Conservation (phyloP, 768 basidiomycete genomes). For the Tephrocybe sp. region DNA sequence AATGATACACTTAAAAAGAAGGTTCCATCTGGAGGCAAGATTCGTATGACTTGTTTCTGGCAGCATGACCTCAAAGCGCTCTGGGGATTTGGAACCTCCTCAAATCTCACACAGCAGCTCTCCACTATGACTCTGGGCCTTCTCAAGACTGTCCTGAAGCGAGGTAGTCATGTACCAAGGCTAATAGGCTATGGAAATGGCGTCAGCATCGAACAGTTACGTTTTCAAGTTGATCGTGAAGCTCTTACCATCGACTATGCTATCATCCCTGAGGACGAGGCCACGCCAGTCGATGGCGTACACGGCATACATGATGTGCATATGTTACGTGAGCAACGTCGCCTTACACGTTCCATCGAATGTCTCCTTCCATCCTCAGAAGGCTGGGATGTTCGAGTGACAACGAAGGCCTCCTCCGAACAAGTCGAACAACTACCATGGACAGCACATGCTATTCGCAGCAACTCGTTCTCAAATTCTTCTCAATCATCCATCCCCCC, state of each 20-base stretch:
- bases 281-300: constrained; percentile 24
- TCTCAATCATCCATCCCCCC: constrained; percentile 30
- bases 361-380: constrained; percentile 71
- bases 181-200: constrained; percentile 78
- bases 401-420: constrained; percentile 70
- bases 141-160: constrained; percentile 75
- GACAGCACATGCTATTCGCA: constrained; percentile 58
- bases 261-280: constrained; percentile 74
- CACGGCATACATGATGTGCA: constrained; percentile 65
- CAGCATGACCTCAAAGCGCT: constrained; percentile 88
- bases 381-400: constrained; percentile 86
- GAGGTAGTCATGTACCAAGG: constrained; percentile 72
- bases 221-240: constrained; percentile 80
- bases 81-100: constrained; percentile 74
- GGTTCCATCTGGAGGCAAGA: constrained; percentile 30
- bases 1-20: constrained; percentile 33
- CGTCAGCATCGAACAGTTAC: constrained; percentile 73
- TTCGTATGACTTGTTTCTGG: constrained; percentile 91
- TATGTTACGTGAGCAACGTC: constrained; percentile 59
- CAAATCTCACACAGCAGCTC: constrained; percentile 72
- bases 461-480: constrained; percentile 32
- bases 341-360: constrained; percentile 76
- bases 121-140: constrained; percentile 83
- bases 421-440: constrained; percentile 73
- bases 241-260: constrained; percentile 82